These are phyloP conservation scores for Paraconiothyrium brasiliense DNA, from an alignment of 2,329 filamentous ascomycete genomes.

Conservation along the genomic window DNA sequence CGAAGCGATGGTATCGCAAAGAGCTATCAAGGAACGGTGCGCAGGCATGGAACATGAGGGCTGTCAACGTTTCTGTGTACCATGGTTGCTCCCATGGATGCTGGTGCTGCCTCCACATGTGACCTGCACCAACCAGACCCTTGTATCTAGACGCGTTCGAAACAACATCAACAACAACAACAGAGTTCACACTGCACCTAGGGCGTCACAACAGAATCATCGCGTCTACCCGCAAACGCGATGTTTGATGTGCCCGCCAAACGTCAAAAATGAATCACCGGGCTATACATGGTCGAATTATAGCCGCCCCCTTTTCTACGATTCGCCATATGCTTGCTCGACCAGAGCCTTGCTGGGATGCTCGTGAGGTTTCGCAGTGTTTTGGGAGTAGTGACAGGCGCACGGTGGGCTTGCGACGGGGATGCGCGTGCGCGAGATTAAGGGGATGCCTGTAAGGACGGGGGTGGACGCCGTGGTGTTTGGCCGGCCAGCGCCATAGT, in stretches of 20 bases:
- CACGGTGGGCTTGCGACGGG: constrained; percentile 20
- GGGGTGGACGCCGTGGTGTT: constrained; percentile 13
- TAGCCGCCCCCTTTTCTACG: constrained; percentile 27
- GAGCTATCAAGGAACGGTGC: background rate
- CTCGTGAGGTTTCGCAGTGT: background rate
- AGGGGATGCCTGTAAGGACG: constrained; percentile 24
- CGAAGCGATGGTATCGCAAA: background rate
- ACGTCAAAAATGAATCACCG: constrained; percentile 22
- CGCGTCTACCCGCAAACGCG: constrained; percentile 24
- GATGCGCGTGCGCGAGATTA: constrained; percentile 39
- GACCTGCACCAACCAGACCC: background rate
- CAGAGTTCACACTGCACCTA: background rate
- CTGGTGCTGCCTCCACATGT: background rate
- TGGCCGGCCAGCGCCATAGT: constrained; percentile 5
- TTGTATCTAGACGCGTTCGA: constrained; percentile 4
- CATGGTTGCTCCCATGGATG: background rate
- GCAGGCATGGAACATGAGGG: background rate
- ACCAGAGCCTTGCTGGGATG: constrained; percentile 12
- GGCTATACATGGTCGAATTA: constrained; percentile 17
- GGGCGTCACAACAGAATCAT: constrained; percentile 22
- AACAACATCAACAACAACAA: constrained; percentile 17
- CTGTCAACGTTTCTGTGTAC: background rate
- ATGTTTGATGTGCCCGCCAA: constrained; percentile 26
- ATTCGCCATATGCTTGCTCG: constrained; percentile 29
- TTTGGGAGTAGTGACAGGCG: constrained; percentile 19